Evolutionary conservation across 495 filamentous ascomycete species (phyloP), one percentile per base, ranked within the genome.

Genomic region (Aspergillus panamensis): DNA sequence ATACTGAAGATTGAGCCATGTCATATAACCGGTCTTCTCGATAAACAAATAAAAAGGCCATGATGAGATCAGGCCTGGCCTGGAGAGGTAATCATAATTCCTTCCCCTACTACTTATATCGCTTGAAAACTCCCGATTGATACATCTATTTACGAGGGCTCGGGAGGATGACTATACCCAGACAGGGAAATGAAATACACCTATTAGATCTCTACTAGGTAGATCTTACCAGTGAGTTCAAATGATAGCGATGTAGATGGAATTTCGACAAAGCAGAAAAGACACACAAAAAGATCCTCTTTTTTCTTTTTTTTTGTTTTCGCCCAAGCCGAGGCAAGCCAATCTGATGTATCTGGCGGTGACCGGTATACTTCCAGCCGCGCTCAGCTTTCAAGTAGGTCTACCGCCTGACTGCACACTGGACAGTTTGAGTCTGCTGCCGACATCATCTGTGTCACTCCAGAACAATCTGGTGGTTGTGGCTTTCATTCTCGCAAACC

Each of bases 261-360:
- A 25, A 2, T 25, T 25, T 25, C 25, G 25, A 25, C 5, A 25
- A 25, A 25, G 25, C 25, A 25, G 25, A 25, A 25, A 25, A n/a
- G n/a, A 25, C 25, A 25, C 2, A 25, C 25, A 25, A 25, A 25
- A 25, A 25, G 25, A 25, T 25, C 10, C 19, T 40, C 50, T 50
- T 21, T 60, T 32, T 32, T 25, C 19, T 40, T 42, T 50, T 21
- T 60, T 32, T 32, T 25, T 21, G 31, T 9, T 35, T n/a, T n/a
- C n/a, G n/a, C n/a, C 14, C 12, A 1, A 6, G 21, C 9, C 8
- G 19, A 17, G 9, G 0, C 16, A 19, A 17, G 25, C 25, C 5
- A 5, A 25, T 25, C 25, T 25, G 25, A 25, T 25, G 17, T 45
- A 65, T 57, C 59, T 53, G 37, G 59, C 59, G 62, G 62, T 56